Conservation (phyloP, 2,329 filamentous ascomycete genomes). For the Paraphoma chrysanthemicola region DNA sequence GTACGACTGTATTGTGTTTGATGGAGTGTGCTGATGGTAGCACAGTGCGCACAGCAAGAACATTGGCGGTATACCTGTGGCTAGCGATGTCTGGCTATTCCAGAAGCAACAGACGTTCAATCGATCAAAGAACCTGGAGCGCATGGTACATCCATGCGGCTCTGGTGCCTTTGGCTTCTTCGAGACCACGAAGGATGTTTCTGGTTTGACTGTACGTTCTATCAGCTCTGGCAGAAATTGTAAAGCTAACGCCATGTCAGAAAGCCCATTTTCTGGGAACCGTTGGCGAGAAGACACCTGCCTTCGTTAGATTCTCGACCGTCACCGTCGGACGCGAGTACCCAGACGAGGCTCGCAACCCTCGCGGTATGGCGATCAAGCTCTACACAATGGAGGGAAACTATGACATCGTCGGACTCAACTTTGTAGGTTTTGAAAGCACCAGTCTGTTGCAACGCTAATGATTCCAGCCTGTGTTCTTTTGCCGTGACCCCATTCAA, state of each 20-base stretch:
- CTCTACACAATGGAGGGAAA: slow-evolving; percentile 59
- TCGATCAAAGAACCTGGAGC: slow-evolving; percentile 59
- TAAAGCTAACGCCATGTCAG: not conserved
- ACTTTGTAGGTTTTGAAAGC: slow-evolving; percentile 45
- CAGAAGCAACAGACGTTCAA: slow-evolving; percentile 65
- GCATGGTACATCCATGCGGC: slow-evolving; percentile 52
- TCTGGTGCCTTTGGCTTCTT: slow-evolving; percentile 57
- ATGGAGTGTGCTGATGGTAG: not conserved
- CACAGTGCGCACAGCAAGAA: slow-evolving; percentile 58
- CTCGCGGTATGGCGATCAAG: slow-evolving; percentile 59
- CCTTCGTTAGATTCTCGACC: slow-evolving; percentile 56
- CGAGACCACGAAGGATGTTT: slow-evolving; percentile 52
- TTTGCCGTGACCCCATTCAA: slow-evolving; percentile 57
- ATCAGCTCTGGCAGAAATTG: not conserved
- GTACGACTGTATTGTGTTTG: not conserved
- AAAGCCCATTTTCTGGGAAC: slow-evolving; percentile 52
- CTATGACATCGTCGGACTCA: slow-evolving; percentile 58
- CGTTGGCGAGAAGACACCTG: slow-evolving; percentile 51
- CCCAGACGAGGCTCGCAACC: slow-evolving; percentile 55
- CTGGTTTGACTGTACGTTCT: slow-evolving; percentile 32
- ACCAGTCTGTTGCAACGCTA: not conserved
- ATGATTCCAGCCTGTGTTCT: slow-evolving; percentile 53
- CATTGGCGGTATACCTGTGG: slow-evolving; percentile 59
- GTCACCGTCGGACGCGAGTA: slow-evolving; percentile 54
- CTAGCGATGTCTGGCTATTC: slow-evolving; percentile 60